Evolutionary conservation across 352 stramenopile genomes (phyloP).

Genomic region (Hyaloperonospora arabidopsidis): DNA sequence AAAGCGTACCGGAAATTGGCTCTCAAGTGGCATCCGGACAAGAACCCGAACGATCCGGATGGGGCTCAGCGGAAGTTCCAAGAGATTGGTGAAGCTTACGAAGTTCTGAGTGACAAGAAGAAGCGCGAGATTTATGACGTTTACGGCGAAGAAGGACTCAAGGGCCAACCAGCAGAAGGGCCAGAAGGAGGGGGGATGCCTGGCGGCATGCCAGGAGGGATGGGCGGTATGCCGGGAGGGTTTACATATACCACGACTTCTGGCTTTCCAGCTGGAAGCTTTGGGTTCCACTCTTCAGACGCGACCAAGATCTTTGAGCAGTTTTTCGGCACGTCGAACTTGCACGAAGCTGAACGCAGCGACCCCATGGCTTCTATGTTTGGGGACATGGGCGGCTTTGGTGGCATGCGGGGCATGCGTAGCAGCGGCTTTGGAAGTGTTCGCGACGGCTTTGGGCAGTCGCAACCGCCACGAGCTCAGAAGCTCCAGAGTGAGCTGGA

Average conservation of each 20-base stretch:
- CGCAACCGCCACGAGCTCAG: constrained; percentile 31
- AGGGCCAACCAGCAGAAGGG: constrained; percentile 37
- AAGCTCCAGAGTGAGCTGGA: constrained; percentile 84
- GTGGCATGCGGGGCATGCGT: constrained; percentile 39
- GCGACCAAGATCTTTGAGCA: constrained; percentile 87
- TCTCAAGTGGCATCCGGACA: constrained; percentile 90
- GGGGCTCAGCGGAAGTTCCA: constrained; percentile 88
- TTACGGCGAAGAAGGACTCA: constrained; percentile 88
- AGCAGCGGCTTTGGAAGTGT: constrained; percentile 29
- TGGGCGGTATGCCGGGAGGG: constrained; percentile 50
- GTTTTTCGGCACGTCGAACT: constrained; percentile 84
- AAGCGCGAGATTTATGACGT: constrained; percentile 90
- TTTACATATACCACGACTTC: constrained; percentile 35
- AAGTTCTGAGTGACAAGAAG: constrained; percentile 90
- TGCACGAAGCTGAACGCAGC: constrained; percentile 57
- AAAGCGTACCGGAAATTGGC: constrained; percentile 87
- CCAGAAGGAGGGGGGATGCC: constrained; percentile 33
- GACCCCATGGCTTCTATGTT: constrained; percentile 76
- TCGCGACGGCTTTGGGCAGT: constrained; percentile 36
- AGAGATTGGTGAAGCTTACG: constrained; percentile 88
- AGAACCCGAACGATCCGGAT: constrained; percentile 86
- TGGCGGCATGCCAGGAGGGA: constrained; percentile 33
- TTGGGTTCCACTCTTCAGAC: constrained; percentile 75
- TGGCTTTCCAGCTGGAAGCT: constrained; percentile 59
- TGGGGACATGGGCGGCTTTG: constrained; percentile 42